These are phyloP conservation scores for Bremia lactucae DNA, from an alignment of 352 stramenopile genomes.

Conservation along the genomic window DNA sequence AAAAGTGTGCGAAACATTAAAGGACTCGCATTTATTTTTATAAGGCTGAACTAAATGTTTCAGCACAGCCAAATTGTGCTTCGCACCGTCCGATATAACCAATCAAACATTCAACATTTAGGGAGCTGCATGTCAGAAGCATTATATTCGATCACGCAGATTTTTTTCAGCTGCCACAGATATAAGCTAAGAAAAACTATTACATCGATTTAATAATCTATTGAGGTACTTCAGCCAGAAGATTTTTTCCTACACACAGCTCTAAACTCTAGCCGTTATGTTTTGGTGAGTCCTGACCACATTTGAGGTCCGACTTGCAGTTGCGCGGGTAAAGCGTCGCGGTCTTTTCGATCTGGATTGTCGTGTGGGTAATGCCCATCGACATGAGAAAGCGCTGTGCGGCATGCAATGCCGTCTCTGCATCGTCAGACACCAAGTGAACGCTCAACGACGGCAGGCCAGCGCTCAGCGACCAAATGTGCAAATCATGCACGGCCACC, in stretches of 20 bases:
- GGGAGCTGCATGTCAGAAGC: no score
- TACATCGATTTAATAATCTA: no score
- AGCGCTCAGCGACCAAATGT: constrained; percentile 96
- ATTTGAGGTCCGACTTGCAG: constrained; percentile 56
- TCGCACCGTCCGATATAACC: no score
- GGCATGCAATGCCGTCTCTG: constrained; percentile 50
- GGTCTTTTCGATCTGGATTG: constrained; percentile 80
- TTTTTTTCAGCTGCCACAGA: no score
- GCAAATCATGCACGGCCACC: constrained; percentile 92
- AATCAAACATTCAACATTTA: no score
- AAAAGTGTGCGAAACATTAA: no score
- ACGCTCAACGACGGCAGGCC: constrained; percentile 87
- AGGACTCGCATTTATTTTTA: no score
- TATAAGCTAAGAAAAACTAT: neutral
- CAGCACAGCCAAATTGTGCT: no score
- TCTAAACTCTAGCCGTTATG: neutral
- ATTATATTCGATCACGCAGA: no score
- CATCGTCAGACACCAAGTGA: constrained; percentile 78
- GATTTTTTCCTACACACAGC: neutral
- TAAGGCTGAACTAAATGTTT: no score
- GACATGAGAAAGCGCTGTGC: constrained; percentile 62
- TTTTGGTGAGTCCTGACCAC: constrained; percentile 37
- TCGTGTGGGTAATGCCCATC: constrained; percentile 81
- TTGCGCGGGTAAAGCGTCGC: constrained; percentile 58
- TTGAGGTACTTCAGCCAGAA: no score